Evolutionary conservation across 1,284 basidiomycete species (phyloP).

Genomic region (Acaromyces ingoldii): DNA sequence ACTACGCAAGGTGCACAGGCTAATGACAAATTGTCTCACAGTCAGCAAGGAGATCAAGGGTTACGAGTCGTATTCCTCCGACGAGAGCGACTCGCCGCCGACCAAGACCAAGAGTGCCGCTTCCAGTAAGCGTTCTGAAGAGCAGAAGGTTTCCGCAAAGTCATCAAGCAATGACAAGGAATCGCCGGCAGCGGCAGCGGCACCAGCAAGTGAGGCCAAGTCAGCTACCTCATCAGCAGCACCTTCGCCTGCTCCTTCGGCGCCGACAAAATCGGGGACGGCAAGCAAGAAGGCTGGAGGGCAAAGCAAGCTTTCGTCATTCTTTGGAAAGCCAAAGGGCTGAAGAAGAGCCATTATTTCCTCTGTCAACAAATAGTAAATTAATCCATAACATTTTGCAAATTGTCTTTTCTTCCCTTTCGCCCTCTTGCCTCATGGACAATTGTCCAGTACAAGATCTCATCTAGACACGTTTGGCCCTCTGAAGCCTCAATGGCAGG

Average conservation of each 20-base stretch:
- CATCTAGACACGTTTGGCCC: conserved; percentile 30
- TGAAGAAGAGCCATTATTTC: no score
- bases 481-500: conserved; percentile 37
- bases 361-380: no score
- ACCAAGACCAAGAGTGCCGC: conserved; percentile 10
- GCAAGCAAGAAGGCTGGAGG: not conserved
- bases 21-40: not conserved
- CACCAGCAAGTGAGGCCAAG: not conserved
- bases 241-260: not conserved
- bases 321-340: conserved; percentile 20
- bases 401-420: no score
- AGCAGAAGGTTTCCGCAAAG: not conserved
- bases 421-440: no score
- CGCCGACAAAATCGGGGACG: not conserved
- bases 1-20: not conserved
- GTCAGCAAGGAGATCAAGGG: conserved; percentile 23
- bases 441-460: no score
- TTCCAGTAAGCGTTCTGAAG: no score
- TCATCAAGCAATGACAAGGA: not conserved
- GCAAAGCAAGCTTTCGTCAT: conserved; percentile 9
- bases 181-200: not conserved
- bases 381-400: no score
- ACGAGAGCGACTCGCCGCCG: conserved; percentile 25
- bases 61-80: conserved; percentile 39
- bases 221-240: no score